phyloP scores from a whole-genome alignment of 2,329 filamentous ascomycete genomes.

The Pseudocercospora ulei region DNA sequence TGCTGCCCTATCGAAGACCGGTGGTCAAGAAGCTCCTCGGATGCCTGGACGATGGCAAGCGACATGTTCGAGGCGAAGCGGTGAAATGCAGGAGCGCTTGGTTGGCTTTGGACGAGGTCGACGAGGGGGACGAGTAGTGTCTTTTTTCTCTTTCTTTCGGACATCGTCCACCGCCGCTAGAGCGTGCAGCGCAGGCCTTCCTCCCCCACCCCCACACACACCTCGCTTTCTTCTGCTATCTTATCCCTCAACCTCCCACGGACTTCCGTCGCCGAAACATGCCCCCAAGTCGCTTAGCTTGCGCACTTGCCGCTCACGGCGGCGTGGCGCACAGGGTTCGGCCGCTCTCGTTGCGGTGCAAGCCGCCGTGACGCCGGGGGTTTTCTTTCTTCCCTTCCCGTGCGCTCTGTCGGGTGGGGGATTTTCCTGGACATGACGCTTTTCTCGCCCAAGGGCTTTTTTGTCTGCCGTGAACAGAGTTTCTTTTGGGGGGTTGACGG shows the following conservation, averaged over 20 bases:
- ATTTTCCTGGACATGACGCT: too few species aligned
- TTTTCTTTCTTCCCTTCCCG: too few species aligned
- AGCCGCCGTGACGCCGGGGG: too few species aligned
- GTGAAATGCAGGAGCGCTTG: conserved; percentile 53
- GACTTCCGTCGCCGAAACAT: background rate
- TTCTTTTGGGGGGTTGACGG: too few species aligned
- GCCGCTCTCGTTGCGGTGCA: background rate
- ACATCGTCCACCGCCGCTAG: too few species aligned
- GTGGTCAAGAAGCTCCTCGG: conserved; percentile 48
- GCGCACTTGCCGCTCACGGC: background rate
- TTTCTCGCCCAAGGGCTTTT: too few species aligned
- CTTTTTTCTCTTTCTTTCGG: too few species aligned
- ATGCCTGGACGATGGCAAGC: conserved; percentile 54
- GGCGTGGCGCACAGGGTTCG: background rate
- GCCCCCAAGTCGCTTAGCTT: background rate
- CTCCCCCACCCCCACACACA: background rate
- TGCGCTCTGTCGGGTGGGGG: too few species aligned
- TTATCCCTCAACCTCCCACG: background rate
- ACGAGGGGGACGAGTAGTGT: conserved; percentile 45
- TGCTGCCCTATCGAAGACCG: conserved; percentile 49
- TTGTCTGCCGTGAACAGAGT: too few species aligned
- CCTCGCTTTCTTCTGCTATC: background rate
- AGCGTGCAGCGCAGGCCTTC: too few species aligned
- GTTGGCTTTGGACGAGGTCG: conserved; percentile 50
- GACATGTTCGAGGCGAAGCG: conserved; percentile 53